Conservation (phyloP, 305 asterid species). For the Andrographis paniculata region DNA sequence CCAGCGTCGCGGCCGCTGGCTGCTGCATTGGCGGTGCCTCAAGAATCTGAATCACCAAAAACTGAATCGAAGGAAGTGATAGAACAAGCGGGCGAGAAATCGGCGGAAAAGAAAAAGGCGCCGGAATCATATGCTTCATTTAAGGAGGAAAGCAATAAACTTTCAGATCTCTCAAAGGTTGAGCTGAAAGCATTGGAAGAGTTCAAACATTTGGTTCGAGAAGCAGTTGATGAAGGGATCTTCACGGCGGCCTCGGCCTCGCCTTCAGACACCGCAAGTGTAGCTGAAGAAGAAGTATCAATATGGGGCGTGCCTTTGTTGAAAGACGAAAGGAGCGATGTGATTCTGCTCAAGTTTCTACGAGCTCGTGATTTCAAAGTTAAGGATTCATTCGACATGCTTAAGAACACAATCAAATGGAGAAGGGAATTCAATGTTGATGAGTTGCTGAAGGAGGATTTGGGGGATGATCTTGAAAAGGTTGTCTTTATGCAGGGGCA, state of each 20-base stretch:
- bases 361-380: conserved; percentile 66
- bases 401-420: conserved; percentile 48
- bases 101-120: conserved; percentile 24
- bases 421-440: conserved; percentile 43
- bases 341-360: conserved; percentile 47
- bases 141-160: conserved; percentile 47
- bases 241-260: conserved; percentile 13
- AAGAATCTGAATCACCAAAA: conserved; percentile 17
- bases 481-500: conserved; percentile 65
- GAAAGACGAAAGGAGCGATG: conserved; percentile 53
- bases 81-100: conserved; percentile 19
- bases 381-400: conserved; percentile 42
- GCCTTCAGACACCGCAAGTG: conserved; percentile 18
- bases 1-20: neutral
- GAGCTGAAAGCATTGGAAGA: conserved; percentile 34
- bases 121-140: conserved; percentile 39
- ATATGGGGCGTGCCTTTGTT: conserved; percentile 57
- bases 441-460: conserved; percentile 39
- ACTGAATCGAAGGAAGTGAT: conserved; percentile 1
- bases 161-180: conserved; percentile 43
- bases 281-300: conserved; percentile 34
- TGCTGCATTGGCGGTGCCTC: conserved; percentile 7
- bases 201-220: conserved; percentile 34
- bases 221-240: conserved; percentile 23
- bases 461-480: conserved; percentile 54